Evolutionary conservation across 164 flowering plant species (phyloP).

Genomic region (Vitis vinifera): DNA sequence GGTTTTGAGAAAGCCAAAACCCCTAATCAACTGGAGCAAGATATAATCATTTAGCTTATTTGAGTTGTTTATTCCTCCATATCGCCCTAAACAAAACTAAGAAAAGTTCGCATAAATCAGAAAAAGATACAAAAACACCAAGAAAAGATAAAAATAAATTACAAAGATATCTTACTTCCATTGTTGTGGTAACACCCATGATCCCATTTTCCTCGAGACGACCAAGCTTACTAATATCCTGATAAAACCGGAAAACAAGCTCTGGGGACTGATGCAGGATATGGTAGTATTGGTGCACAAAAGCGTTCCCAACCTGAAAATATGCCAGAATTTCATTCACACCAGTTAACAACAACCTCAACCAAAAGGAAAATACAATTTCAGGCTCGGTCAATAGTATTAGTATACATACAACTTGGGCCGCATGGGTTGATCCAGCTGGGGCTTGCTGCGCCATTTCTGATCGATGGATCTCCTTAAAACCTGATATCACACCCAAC

Average conservation of each 20-base stretch:
- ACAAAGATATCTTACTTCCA: slow-evolving; percentile 45
- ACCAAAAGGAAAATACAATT: not conserved
- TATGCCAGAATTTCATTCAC: slow-evolving; percentile 2
- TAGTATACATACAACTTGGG: slow-evolving; percentile 42
- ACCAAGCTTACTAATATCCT: slow-evolving; percentile 64
- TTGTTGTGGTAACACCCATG: slow-evolving; percentile 59
- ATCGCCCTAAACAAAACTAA: no score
- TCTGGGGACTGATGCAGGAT: slow-evolving; percentile 70
- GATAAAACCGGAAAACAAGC: slow-evolving; percentile 65
- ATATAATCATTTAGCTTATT: no score
- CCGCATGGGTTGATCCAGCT: slow-evolving; percentile 31
- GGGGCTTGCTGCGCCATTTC: slow-evolving; percentile 39
- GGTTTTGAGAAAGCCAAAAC: no score
- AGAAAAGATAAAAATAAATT: not conserved
- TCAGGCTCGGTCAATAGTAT: not conserved
- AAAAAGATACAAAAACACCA: not conserved
- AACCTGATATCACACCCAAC: no score
- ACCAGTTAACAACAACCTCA: not conserved
- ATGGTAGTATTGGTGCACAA: slow-evolving; percentile 71
- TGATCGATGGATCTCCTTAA: not conserved
- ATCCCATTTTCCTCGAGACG: slow-evolving; percentile 58
- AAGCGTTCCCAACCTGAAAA: slow-evolving; percentile 72
- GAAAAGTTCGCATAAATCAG: no score
- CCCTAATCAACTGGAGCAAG: no score
- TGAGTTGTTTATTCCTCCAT: no score